Conservation (phyloP, 768 basidiomycete species). For the Suillus tomentosus region DNA sequence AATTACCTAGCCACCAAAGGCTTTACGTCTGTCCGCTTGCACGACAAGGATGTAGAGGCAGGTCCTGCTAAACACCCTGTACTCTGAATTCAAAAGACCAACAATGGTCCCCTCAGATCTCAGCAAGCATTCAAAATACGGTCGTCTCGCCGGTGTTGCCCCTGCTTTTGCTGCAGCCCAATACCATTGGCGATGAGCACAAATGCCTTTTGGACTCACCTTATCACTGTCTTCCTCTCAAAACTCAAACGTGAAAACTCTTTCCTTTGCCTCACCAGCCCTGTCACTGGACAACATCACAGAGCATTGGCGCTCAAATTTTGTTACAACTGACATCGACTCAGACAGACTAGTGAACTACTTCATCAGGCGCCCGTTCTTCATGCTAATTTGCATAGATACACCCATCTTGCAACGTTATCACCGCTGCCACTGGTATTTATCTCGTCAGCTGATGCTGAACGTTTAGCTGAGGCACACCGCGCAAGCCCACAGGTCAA, state of each 20-base stretch:
- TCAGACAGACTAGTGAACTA: slow-evolving; percentile 57
- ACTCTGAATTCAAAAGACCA: slow-evolving; percentile 6
- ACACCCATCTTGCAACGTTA: slow-evolving; percentile 78
- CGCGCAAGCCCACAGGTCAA: slow-evolving; percentile 49
- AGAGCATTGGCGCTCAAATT: slow-evolving; percentile 74
- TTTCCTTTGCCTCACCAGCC: slow-evolving; percentile 46
- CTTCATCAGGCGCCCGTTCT: slow-evolving; percentile 88
- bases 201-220: slow-evolving; percentile 17
- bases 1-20: slow-evolving; percentile 61
- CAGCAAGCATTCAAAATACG: background rate
- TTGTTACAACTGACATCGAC: slow-evolving; percentile 76
- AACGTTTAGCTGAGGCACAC: background rate
- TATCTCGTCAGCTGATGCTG: background rate
- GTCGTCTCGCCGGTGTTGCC: background rate
- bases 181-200: slow-evolving; percentile 11
- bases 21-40: slow-evolving; percentile 53
- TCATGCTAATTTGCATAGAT: slow-evolving; percentile 81
- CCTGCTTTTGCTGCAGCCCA: slow-evolving; percentile 4
- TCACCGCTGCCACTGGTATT: slow-evolving; percentile 52
- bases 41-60: slow-evolving; percentile 23
- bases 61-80: slow-evolving; percentile 7
- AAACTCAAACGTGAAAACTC: slow-evolving; percentile 19
- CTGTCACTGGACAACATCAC: slow-evolving; percentile 77
- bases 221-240: slow-evolving; percentile 21
- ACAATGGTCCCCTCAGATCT: background rate